Percentiles rank a stretch among this genome's conserved stretches.
Conservation (phyloP, 2,329 filamentous ascomycete genomes). For the Phialemonium atrogriseum region DNA sequence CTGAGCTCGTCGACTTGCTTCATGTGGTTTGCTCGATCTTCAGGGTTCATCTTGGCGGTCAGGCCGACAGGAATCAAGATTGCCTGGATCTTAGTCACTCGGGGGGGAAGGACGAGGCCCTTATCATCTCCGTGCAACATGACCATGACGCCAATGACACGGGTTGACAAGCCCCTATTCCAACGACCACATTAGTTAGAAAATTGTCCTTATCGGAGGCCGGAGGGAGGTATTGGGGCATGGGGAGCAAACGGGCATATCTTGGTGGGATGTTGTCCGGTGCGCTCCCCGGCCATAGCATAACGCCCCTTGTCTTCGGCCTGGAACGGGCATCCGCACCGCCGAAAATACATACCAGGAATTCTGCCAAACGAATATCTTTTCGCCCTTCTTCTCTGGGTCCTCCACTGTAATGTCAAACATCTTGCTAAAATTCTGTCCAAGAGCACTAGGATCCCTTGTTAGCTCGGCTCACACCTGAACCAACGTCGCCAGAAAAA, state of each 20-base stretch:
- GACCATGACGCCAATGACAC: slow-evolving; percentile 97
- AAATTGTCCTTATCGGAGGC: neutral
- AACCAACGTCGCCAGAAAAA: neutral
- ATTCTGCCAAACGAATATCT: slow-evolving; percentile 94
- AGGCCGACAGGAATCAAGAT: slow-evolving; percentile 90
- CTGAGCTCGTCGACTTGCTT: slow-evolving; percentile 67
- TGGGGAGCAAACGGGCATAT: no score
- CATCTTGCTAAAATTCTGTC: slow-evolving; percentile 99
- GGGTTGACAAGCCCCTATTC: slow-evolving; percentile 84
- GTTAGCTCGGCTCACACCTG: slow-evolving; percentile 1
- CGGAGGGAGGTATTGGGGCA: no score
- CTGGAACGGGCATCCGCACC: no score
- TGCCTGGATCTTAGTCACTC: slow-evolving; percentile 78
- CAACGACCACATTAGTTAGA: neutral
- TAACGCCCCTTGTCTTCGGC: no score
- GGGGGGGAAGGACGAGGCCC: slow-evolving; percentile 85
- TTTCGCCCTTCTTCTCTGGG: slow-evolving; percentile 69
- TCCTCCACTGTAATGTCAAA: slow-evolving; percentile 97
- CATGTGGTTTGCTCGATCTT: slow-evolving; percentile 69
- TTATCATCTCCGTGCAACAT: slow-evolving; percentile 97
- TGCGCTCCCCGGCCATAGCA: no score
- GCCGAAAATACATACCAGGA: slow-evolving; percentile 64
- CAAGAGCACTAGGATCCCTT: slow-evolving; percentile 39
- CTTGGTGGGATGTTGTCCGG: no score
- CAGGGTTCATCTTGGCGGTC: slow-evolving; percentile 75